Percentiles rank a stretch among this genome's conserved stretches.
These are phyloP conservation scores for Dissophora globulifera DNA, from an alignment of 192 early-diverging fungal species.

Conservation along the genomic window DNA sequence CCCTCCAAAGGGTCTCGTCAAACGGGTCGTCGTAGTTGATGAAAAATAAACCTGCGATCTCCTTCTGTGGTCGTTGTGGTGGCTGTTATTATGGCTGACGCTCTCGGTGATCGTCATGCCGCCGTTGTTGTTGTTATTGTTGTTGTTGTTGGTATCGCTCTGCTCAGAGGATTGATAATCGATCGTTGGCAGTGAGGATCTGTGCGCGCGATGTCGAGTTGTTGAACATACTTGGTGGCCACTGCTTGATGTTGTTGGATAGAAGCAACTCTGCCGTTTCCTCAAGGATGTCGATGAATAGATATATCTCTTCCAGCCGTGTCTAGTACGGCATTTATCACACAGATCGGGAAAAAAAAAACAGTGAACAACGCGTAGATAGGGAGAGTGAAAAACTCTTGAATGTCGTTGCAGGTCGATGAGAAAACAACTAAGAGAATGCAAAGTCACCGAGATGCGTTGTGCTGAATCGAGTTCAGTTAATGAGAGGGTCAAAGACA, in stretches of 20 bases:
- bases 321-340: too few relatives aligned
- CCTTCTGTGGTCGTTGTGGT: background rate
- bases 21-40: conserved; percentile 25
- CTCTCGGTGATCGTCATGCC: background rate
- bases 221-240: conserved; percentile 33
- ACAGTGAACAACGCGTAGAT: too few relatives aligned
- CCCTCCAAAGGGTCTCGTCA: conserved; percentile 32
- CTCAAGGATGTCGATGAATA: conserved; percentile 30
- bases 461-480: background rate
- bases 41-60: conserved; percentile 31
- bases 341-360: background rate
- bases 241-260: conserved; percentile 29
- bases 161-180: background rate
- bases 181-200: conserved; percentile 18
- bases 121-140: background rate
- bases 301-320: conserved; percentile 12
- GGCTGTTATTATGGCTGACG: too few relatives aligned
- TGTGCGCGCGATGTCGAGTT: background rate
- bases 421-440: too few relatives aligned
- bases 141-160: background rate
- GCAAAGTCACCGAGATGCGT: conserved; percentile 30
- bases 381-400: background rate
- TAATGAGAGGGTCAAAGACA: too few relatives aligned
- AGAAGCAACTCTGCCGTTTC: conserved; percentile 3
- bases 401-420: too few relatives aligned